Conservation (phyloP, 2,329 filamentous ascomycete genomes). For the Arthrobotrys pseudoclavata region DNA sequence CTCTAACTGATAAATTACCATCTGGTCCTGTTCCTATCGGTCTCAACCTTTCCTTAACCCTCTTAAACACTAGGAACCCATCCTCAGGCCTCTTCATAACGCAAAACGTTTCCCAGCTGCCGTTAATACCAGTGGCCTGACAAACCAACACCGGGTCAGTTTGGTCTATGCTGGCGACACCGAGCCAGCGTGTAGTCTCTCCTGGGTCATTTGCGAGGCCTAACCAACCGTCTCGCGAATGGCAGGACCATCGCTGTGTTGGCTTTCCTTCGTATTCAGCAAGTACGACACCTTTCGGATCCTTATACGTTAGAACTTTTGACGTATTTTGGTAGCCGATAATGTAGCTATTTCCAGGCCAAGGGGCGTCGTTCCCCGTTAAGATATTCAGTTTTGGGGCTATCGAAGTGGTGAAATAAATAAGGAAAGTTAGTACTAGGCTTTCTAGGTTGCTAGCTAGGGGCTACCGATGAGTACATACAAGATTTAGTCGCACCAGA, state of each 20-base stretch:
- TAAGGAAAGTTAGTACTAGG: background rate
- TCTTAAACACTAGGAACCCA: slow-evolving; percentile 16
- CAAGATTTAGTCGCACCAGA: background rate
- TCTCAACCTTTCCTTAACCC: background rate
- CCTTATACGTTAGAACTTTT: slow-evolving; percentile 6
- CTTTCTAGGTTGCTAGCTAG: background rate
- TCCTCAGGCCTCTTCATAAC: slow-evolving; percentile 26
- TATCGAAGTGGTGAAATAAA: background rate
- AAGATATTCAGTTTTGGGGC: background rate
- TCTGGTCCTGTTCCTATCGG: slow-evolving; percentile 13
- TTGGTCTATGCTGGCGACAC: background rate
- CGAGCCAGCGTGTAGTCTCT: slow-evolving; percentile 14
- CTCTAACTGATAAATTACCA: background rate
- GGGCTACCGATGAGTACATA: background rate
- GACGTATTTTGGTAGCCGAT: slow-evolving; percentile 29
- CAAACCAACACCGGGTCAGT: background rate
- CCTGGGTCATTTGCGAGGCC: slow-evolving; percentile 31
- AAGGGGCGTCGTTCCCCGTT: slow-evolving; percentile 17
- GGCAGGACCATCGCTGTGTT: slow-evolving; percentile 26
- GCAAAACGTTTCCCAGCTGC: slow-evolving; percentile 4
- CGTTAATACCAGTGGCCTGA: background rate
- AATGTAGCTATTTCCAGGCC: slow-evolving; percentile 31
- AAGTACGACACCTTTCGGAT: background rate
- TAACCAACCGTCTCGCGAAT: slow-evolving; percentile 23
- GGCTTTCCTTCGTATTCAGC: slow-evolving; percentile 1